These are phyloP conservation scores for Pleurostoma richardsiae DNA, from an alignment of 2,329 filamentous ascomycete genomes.

Conservation along the genomic window DNA sequence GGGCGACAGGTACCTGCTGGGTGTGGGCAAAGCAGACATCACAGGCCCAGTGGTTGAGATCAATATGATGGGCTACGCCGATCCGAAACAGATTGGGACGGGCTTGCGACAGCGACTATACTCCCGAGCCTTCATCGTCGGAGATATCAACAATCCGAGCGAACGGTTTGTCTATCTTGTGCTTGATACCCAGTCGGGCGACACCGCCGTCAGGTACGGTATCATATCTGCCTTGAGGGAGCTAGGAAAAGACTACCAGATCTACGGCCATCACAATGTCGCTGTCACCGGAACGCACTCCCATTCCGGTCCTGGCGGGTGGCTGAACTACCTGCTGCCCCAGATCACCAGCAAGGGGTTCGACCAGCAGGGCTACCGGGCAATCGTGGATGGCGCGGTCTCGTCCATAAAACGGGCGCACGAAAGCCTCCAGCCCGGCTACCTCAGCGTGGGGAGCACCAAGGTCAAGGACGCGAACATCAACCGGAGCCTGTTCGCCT, in stretches of 20 bases:
- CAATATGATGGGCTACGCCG: conserved; percentile 86
- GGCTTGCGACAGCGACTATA: conserved; percentile 82
- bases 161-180: conserved; percentile 83
- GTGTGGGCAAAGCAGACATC: conserved; percentile 49
- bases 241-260: conserved; percentile 65
- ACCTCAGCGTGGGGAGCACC: conserved; percentile 64
- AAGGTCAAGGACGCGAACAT: conserved; percentile 74
- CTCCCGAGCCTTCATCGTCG: conserved; percentile 82
- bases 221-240: conserved; percentile 66
- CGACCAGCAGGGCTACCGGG: conserved; percentile 76
- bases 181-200: conserved; percentile 79
- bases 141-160: conserved; percentile 54
- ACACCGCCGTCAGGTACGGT: conserved; percentile 80
- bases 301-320: conserved; percentile 83
- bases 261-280: conserved; percentile 74
- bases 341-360: conserved; percentile 87
- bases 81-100: conserved; percentile 70
- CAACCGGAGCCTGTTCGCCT: conserved; percentile 84
- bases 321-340: conserved; percentile 87
- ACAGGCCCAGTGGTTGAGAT: conserved; percentile 78
- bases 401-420: conserved; percentile 80
- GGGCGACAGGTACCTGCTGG: conserved; percentile 41
- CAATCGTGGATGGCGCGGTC: conserved; percentile 79
- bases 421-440: conserved; percentile 58
- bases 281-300: conserved; percentile 91